phyloP scores from a whole-genome alignment of 1,284 basidiomycete genomes.

The Hypsizygus ulmarius region DNA sequence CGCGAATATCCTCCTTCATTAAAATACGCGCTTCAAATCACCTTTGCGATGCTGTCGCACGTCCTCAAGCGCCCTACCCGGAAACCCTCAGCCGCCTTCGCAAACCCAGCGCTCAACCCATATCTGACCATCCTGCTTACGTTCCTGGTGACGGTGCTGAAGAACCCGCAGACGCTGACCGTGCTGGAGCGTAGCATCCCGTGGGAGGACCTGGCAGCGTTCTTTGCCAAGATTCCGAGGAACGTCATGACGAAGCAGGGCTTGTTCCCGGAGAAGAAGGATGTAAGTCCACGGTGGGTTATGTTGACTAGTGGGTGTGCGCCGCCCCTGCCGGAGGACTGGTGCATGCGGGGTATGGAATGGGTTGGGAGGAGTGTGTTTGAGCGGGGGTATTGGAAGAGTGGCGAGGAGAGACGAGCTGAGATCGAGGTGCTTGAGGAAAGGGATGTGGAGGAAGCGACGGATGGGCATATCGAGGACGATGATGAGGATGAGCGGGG shows the following conservation, averaged over 20 bases:
- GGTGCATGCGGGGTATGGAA: conserved; percentile 92
- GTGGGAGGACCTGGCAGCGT: conserved; percentile 73
- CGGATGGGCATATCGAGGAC: conserved; percentile 80
- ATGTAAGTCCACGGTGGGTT: conserved; percentile 44
- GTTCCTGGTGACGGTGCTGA: conserved; percentile 78
- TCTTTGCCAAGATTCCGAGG: conserved; percentile 65
- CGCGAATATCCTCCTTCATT: conserved; percentile 60
- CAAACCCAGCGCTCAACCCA: conserved; percentile 70
- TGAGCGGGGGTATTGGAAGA: conserved; percentile 90
- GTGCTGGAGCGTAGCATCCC: conserved; percentile 79
- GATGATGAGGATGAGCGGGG: conserved; percentile 62
- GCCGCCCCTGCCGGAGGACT: conserved; percentile 89
- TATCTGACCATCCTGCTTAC: conserved; percentile 88
- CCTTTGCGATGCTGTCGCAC: conserved; percentile 77
- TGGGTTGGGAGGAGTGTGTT: conserved; percentile 90
- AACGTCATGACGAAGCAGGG: conserved; percentile 50
- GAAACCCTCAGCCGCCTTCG: conserved; percentile 49
- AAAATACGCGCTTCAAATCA: conserved; percentile 72
- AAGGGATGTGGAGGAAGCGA: conserved; percentile 54
- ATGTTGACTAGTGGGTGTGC: conserved; percentile 64
- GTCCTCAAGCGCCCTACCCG: conserved; percentile 67
- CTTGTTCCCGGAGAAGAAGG: conserved; percentile 25
- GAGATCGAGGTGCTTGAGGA: conserved; percentile 82
- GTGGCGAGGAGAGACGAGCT: conserved; percentile 57
- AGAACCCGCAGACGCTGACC: conserved; percentile 57